A percentile compares a stretch with the other conserved stretches of the same genome.
Conservation (phyloP, 1,284 basidiomycete genomes). For the Marasmius sp. region DNA sequence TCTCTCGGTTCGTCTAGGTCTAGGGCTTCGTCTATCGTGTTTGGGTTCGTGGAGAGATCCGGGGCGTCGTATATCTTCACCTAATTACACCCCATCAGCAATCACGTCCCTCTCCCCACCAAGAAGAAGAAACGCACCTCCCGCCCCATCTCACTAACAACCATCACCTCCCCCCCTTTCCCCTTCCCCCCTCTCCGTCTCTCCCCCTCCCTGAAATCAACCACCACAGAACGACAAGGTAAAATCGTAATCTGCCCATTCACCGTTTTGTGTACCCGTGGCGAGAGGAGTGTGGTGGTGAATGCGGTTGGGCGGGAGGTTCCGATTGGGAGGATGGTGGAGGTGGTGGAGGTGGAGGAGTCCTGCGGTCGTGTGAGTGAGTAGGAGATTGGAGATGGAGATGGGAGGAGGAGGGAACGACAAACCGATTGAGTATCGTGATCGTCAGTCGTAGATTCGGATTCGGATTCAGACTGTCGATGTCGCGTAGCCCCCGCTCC, state of each 20-base stretch:
- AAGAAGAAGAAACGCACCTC: too few species aligned
- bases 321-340: constrained; percentile 28
- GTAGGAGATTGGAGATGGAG: too few species aligned
- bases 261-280: constrained; percentile 47
- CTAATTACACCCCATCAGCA: too few species aligned
- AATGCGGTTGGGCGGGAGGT: constrained; percentile 34
- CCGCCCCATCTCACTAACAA: constrained; percentile 38
- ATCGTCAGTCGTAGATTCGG: too few species aligned
- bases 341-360: too few species aligned
- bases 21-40: too few species aligned
- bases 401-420: too few species aligned
- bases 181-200: constrained; percentile 41
- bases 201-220: constrained; percentile 57
- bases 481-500: too few species aligned
- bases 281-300: constrained; percentile 35
- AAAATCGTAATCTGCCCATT: constrained; percentile 49
- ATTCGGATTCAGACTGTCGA: too few species aligned
- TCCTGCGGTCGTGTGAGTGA: not conserved
- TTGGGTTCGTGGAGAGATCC: constrained; percentile 51
- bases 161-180: constrained; percentile 45
- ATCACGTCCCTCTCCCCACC: too few species aligned
- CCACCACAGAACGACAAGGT: constrained; percentile 45
- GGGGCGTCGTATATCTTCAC: constrained; percentile 47
- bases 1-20: constrained; percentile 43
- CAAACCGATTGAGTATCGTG: too few species aligned